Evolutionary conservation across 805 yeast genomes (phyloP).

Genomic region (Ogataea pini): DNA sequence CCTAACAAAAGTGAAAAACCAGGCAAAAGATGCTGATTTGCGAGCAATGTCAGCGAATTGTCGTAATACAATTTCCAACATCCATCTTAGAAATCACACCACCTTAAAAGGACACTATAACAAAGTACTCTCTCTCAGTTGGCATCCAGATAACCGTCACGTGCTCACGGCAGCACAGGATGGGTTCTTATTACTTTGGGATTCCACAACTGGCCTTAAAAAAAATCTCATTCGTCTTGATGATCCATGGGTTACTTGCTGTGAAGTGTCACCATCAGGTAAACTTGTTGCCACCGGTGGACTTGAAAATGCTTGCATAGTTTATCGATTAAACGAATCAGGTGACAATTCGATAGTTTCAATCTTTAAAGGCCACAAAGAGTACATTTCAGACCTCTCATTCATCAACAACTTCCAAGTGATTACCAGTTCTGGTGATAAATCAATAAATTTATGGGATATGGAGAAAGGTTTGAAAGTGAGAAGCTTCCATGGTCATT

Average conservation of each 20-base stretch:
- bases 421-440: slow-evolving; percentile 79
- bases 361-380: slow-evolving; percentile 76
- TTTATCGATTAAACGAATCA: slow-evolving; percentile 48
- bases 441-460: slow-evolving; percentile 82
- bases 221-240: slow-evolving; percentile 69
- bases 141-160: slow-evolving; percentile 66
- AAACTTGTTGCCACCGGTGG: slow-evolving; percentile 78
- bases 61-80: slow-evolving; percentile 9
- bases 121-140: slow-evolving; percentile 66
- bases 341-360: slow-evolving; percentile 39
- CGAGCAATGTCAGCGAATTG: slow-evolving; percentile 29
- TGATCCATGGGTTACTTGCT: slow-evolving; percentile 76
- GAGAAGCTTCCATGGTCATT: slow-evolving; percentile 61
- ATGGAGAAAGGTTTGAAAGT: slow-evolving; percentile 55
- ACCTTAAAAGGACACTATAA: slow-evolving; percentile 66
- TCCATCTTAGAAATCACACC: slow-evolving; percentile 25
- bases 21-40: slow-evolving; percentile 31
- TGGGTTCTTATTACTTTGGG: slow-evolving; percentile 85
- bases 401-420: slow-evolving; percentile 59
- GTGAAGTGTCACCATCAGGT: slow-evolving; percentile 71
- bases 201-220: slow-evolving; percentile 69
- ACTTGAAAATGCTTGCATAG: slow-evolving; percentile 72
- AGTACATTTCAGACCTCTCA: slow-evolving; percentile 74
- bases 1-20: slow-evolving; percentile 29
- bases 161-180: slow-evolving; percentile 81